A percentile compares a stretch with the other conserved stretches of the same genome.
phyloP scores from a whole-genome alignment of 2,329 filamentous ascomycete species.

The Calonectria henricotiae region DNA sequence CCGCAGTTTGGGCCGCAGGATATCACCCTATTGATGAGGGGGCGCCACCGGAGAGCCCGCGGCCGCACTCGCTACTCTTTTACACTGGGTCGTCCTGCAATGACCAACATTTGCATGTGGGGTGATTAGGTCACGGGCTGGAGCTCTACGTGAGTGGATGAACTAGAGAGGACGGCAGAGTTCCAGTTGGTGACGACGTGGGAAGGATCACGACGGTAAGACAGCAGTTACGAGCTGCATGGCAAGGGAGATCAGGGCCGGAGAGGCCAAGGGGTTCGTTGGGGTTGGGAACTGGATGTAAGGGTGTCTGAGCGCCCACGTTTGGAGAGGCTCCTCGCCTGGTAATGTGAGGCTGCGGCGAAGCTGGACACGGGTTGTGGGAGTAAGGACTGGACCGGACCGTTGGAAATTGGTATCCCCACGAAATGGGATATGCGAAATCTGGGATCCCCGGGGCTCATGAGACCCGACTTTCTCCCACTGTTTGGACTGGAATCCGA shows the following conservation, averaged over 20 bases:
- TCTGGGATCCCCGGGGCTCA: conserved; percentile 37
- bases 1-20: conserved; percentile 50
- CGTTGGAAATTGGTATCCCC: conserved; percentile 29
- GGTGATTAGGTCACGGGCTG: conserved; percentile 36
- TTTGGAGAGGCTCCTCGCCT: conserved; percentile 9
- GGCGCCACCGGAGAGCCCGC: conserved; percentile 41
- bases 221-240: conserved; percentile 50
- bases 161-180: conserved; percentile 28
- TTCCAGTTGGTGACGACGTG: conserved; percentile 33
- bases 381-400: conserved; percentile 25
- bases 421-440: conserved; percentile 12
- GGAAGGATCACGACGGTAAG: conserved; percentile 38
- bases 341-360: conserved; percentile 25
- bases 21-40: conserved; percentile 39
- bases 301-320: conserved; percentile 36
- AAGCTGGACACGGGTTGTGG: conserved; percentile 27
- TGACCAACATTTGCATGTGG: conserved; percentile 39
- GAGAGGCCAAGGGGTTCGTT: conserved; percentile 37
- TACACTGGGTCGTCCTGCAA: conserved; percentile 40
- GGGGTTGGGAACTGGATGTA: conserved; percentile 39
- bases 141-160: conserved; percentile 33
- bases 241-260: conserved; percentile 37
- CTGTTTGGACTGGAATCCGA: conserved; percentile 28
- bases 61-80: conserved; percentile 39
- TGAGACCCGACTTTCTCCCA: conserved; percentile 27